phyloP scores from a whole-genome alignment of 495 filamentous ascomycete species.

The Umbilicaria muhlenbergii region DNA sequence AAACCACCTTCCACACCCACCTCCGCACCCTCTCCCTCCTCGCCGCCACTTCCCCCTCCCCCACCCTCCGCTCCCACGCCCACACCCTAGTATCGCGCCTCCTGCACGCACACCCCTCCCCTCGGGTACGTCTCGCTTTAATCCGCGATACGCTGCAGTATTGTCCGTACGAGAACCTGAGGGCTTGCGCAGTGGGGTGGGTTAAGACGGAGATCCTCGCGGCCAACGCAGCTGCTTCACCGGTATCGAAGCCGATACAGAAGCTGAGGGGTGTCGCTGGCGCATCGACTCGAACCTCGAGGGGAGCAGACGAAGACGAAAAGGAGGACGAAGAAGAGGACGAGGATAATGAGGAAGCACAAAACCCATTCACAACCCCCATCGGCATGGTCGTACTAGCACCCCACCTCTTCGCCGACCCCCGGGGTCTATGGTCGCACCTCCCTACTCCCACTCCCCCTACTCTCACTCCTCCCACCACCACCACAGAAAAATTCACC shows the following conservation, averaged over 20 bases:
- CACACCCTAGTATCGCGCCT: slow-evolving; percentile 57
- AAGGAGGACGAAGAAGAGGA: slow-evolving; percentile 15
- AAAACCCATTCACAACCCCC: slow-evolving; percentile 44
- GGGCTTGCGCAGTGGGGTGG: slow-evolving; percentile 73
- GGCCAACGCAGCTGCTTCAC: slow-evolving; percentile 15
- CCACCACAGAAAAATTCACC: slow-evolving; percentile 8
- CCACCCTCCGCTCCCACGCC: slow-evolving; percentile 55
- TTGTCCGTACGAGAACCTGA: slow-evolving; percentile 55
- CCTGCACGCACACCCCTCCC: slow-evolving; percentile 61
- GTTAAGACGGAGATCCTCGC: slow-evolving; percentile 67
- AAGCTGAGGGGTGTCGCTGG: background rate
- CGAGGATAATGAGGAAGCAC: slow-evolving; percentile 18
- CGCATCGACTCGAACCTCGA: background rate
- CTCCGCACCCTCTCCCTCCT: slow-evolving; percentile 46
- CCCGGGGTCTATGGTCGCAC: slow-evolving; percentile 6
- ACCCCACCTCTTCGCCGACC: slow-evolving; percentile 32
- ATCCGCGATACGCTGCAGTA: slow-evolving; percentile 71
- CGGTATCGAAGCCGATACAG: slow-evolving; percentile 1
- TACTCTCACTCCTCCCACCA: slow-evolving; percentile 11
- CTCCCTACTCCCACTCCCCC: background rate
- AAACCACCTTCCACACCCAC: slow-evolving; percentile 31
- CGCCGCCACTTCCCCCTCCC: slow-evolving; percentile 50
- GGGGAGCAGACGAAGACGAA: background rate
- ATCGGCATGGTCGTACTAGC: slow-evolving; percentile 29
- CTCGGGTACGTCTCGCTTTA: slow-evolving; percentile 53